Base-by-base conservation (phyloP, 2,329 filamentous ascomycete species). In the Huntiella moniliformis region DNA sequence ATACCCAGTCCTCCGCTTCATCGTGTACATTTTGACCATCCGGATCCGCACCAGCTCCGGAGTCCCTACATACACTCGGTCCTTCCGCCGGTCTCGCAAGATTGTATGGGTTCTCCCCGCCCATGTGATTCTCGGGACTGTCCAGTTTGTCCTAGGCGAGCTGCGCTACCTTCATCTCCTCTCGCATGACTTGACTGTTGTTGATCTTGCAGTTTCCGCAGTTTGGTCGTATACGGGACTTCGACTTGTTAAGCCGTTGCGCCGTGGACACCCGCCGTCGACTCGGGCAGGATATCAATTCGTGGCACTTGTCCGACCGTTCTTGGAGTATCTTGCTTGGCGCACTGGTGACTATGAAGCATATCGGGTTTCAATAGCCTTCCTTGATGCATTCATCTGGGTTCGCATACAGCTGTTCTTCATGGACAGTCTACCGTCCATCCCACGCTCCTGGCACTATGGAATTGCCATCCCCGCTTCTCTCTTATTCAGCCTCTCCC, bases 311-410 rank as follows among this genome's bases (percentile, higher is more conserved):
- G 15, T 36, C 2, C 42, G 47, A n/a, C 47, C 47, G n/a, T 3
- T 35, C 5, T 15, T 49, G 11, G 47, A 49, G 15, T 33, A 33
- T 13, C 18, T 33, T 32, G 34, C 47, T 5, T 49, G 43, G 38
- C 22, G 28, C 10, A 39, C 15, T 6, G 31, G 32, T 4, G 35
- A 42, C 31, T 11, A 8, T 11, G n/a, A 34, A 12, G 17, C 37
- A 1, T 49, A 49, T 17, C 28, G 17, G 6, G 8, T 28, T 8
- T 49, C 47, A 7, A 40, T 46, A 3, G 43, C 43, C 16, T 18
- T 42, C 11, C 40, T 49, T 10, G 47, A 49, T 16, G 12, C 33
- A 3, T 49, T 49, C 13, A 31, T 49, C 12, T 49, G 47, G 43
- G 47, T 49, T 8, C 43, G 43, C 8, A 36, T 46, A 5, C 43